Evolutionary conservation across 2,329 filamentous ascomycete species (phyloP), one percentile per base, ranked within the genome.

Genomic region (Aureobasidium sp.): DNA sequence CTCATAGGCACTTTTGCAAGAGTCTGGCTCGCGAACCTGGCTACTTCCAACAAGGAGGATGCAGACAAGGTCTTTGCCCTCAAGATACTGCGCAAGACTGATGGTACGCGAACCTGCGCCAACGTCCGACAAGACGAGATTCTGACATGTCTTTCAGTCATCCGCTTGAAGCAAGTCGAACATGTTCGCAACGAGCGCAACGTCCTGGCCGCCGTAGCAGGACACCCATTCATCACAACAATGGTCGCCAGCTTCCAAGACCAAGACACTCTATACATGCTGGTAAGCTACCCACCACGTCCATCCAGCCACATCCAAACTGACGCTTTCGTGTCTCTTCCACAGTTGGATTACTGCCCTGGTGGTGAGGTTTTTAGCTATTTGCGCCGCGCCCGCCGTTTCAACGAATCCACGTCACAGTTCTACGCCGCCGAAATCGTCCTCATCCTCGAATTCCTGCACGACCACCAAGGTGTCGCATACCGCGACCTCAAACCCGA

Each of bases 401-500:
- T 94, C 75, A 87, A 91, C 71, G 89, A 93, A 73, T 78, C 84
- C 51, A 89, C 86, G 52, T 87, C 89, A 11, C 87, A 87, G 65
- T 93, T 93, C 78, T 94, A 93, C 74, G 87, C 87, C 25, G 89
- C 89, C 64, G 90, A 93, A 75, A 92, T 93, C 62, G 88, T 91
- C 12, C 79, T 93, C 5, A 89, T 93, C 62, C 78, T 94, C 61
- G 88, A 92, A 72, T 91, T 87, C 71, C 78, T 93, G 64, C 90
- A 93, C 74, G 89, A 93, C 73, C 79, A 86, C 62, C 86, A 91
- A 72, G 88, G 87, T 47, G 87, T 94, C 36, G 90, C 90, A 51
- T 93, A 92, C 73, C 84, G 89, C 57, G 89, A 93, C 69, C 76
- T 93, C 67, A 93, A 93, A 74, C 89, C 89, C 1, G 89, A 93